A percentile compares a stretch with the other conserved stretches of the same genome.
phyloP scores from a whole-genome alignment of 768 basidiomycete genomes.

The Guyanaporus albipodus region DNA sequence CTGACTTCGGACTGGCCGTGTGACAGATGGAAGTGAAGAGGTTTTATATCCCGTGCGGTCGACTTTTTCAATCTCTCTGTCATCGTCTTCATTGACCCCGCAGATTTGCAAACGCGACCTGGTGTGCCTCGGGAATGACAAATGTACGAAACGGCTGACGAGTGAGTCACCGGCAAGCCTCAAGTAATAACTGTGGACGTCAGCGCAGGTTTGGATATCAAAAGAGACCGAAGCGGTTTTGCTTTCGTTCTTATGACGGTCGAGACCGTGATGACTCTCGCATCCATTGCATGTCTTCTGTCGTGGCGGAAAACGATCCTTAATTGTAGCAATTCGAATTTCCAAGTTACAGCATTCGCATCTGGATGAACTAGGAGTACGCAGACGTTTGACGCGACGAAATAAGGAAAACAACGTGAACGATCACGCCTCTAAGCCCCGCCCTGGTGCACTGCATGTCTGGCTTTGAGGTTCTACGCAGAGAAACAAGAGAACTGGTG shows the following conservation, averaged over 20 bases:
- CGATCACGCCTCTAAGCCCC: too few species aligned
- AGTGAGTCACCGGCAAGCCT: constrained; percentile 36
- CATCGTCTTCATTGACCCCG: background rate
- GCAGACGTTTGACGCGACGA: too few species aligned
- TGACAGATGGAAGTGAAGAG: constrained; percentile 43
- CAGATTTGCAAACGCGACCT: constrained; percentile 48
- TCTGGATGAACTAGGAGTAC: too few species aligned
- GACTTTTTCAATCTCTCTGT: background rate
- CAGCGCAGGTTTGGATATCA: constrained; percentile 40
- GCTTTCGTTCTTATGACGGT: constrained; percentile 17
- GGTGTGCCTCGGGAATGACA: constrained; percentile 57
- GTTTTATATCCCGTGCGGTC: constrained; percentile 41
- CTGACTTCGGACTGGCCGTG: constrained; percentile 18
- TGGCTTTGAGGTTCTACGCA: too few species aligned
- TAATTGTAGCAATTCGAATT: too few species aligned
- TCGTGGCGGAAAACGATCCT: too few species aligned
- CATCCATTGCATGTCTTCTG: too few species aligned
- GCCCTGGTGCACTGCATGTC: too few species aligned
- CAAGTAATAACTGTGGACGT: constrained; percentile 30
- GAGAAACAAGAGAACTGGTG: too few species aligned
- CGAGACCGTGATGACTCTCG: too few species aligned
- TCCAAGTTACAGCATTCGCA: too few species aligned
- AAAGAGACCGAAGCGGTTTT: constrained; percentile 47
- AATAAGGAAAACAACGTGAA: too few species aligned
- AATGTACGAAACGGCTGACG: constrained; percentile 51